Conservation (phyloP, 2,329 filamentous ascomycete genomes). For the Aureobasidium namibiae region DNA sequence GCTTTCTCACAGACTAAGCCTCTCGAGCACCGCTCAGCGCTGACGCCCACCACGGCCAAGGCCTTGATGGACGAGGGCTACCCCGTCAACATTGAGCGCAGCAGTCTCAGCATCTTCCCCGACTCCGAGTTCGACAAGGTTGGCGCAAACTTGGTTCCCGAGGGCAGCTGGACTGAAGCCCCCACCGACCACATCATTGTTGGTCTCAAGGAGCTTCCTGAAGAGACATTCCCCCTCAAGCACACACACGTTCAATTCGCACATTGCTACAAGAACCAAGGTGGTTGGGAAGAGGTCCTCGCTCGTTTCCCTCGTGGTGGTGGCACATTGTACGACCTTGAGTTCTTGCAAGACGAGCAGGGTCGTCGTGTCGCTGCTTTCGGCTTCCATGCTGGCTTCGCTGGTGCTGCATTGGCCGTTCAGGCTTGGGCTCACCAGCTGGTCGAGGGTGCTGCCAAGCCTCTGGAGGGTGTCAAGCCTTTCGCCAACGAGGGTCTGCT, state of each 20-base stretch:
- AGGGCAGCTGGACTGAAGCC: slow-evolving; percentile 32
- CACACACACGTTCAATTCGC: slow-evolving; percentile 46
- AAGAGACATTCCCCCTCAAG: slow-evolving; percentile 59
- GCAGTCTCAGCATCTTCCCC: slow-evolving; percentile 31
- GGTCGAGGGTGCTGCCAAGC: slow-evolving; percentile 55
- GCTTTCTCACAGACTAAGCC: slow-evolving; percentile 25
- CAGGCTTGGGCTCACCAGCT: slow-evolving; percentile 81
- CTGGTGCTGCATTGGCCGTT: slow-evolving; percentile 53
- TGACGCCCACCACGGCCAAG: slow-evolving; percentile 32
- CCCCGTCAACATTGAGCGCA: slow-evolving; percentile 32
- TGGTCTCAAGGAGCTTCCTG: slow-evolving; percentile 35
- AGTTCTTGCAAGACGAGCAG: slow-evolving; percentile 69
- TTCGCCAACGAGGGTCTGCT: slow-evolving; percentile 70
- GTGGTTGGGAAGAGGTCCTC: slow-evolving; percentile 72
- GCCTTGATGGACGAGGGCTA: slow-evolving; percentile 35
- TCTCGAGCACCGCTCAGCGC: slow-evolving; percentile 30
- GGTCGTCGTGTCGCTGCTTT: slow-evolving; percentile 67
- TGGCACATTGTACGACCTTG: slow-evolving; percentile 74
- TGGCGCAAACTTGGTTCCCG: slow-evolving; percentile 31
- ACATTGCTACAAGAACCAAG: slow-evolving; percentile 46
- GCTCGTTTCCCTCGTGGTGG: slow-evolving; percentile 67
- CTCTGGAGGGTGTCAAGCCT: slow-evolving; percentile 56
- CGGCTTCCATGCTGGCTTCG: slow-evolving; percentile 65
- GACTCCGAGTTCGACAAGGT: slow-evolving; percentile 33
- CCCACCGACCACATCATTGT: slow-evolving; percentile 33